Percentiles rank a stretch among this genome's conserved stretches.
phyloP scores from a whole-genome alignment of 2,329 filamentous ascomycete species.

The Xylariales sp. region DNA sequence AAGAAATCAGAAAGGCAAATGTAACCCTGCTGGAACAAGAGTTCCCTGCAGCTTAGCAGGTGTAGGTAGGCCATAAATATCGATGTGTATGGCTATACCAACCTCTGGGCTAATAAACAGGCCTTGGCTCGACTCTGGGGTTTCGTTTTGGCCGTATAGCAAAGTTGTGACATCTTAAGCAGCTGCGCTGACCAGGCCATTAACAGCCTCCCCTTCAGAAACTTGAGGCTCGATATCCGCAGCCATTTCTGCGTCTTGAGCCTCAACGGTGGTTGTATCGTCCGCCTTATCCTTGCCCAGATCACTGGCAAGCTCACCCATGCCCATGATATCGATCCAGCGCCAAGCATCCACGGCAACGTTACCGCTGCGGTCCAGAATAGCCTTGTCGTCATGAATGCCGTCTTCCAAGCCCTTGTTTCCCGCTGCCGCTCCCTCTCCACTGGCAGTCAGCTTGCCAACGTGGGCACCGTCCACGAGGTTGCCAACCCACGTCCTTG shows the following conservation, averaged over 20 bases:
- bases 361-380: conserved; percentile 40
- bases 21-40: too few relatives aligned
- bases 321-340: conserved; percentile 49
- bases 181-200: conserved; percentile 6
- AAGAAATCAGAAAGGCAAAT: too few relatives aligned
- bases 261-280: conserved; percentile 15
- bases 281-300: conserved; percentile 11
- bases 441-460: conserved; percentile 27
- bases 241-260: conserved; percentile 29
- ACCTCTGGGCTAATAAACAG: too few relatives aligned
- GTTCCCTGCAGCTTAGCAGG: too few relatives aligned
- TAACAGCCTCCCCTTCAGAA: conserved; percentile 7
- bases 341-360: conserved; percentile 42
- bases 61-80: too few relatives aligned
- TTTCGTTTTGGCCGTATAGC: too few relatives aligned
- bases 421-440: conserved; percentile 11
- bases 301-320: conserved; percentile 29
- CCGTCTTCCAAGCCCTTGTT: conserved; percentile 17
- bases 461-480: conserved; percentile 42
- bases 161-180: too few relatives aligned
- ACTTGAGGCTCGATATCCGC: conserved; percentile 27
- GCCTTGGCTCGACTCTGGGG: too few relatives aligned
- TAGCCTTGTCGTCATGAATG: conserved; percentile 43
- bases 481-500: conserved; percentile 44
- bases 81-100: too few relatives aligned